Conservation (phyloP, 805 yeast genomes). For the Starmerella sp. region DNA sequence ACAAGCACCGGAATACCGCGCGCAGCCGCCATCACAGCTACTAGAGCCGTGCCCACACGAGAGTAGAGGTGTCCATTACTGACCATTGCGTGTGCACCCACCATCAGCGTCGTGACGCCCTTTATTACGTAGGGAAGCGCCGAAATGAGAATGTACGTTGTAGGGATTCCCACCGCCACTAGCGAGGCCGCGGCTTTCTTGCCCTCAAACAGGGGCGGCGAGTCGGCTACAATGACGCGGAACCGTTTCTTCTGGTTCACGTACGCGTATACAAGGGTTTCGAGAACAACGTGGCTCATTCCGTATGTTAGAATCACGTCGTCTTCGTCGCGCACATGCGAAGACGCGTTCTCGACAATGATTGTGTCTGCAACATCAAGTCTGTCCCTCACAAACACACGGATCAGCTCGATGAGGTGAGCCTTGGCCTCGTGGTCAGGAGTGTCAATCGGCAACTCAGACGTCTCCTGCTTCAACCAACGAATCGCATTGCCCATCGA, state of each 20-base stretch:
- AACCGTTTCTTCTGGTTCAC: slow-evolving; percentile 51
- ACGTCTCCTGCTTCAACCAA: slow-evolving; percentile 91
- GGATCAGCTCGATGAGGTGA: slow-evolving; percentile 54
- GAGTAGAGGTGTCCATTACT: slow-evolving; percentile 89
- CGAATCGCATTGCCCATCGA: slow-evolving; percentile 97
- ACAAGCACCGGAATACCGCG: slow-evolving; percentile 89
- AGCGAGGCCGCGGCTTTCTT: slow-evolving; percentile 58
- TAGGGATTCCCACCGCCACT: slow-evolving; percentile 51
- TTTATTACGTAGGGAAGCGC: slow-evolving; percentile 71
- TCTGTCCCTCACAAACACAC: slow-evolving; percentile 71
- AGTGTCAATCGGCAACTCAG: slow-evolving; percentile 64
- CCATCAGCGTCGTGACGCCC: slow-evolving; percentile 79
- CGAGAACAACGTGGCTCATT: slow-evolving; percentile 69
- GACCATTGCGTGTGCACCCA: slow-evolving; percentile 95
- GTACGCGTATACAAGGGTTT: slow-evolving; percentile 58
- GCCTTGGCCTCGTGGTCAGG: slow-evolving; percentile 56
- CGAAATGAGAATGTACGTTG: slow-evolving; percentile 68
- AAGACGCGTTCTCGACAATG: slow-evolving; percentile 68
- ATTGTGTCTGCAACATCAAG: slow-evolving; percentile 72
- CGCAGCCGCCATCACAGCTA: slow-evolving; percentile 81
- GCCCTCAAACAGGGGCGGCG: slow-evolving; percentile 92
- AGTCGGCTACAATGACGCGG: slow-evolving; percentile 77
- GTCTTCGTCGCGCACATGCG: slow-evolving; percentile 58
- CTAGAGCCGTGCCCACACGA: slow-evolving; percentile 86
- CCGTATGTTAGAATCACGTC: slow-evolving; percentile 81